A percentile compares a stretch with the other conserved stretches of the same genome.
These are phyloP conservation scores for Odonthalia washingtoniensis DNA, from an alignment of 31 red algal genomes.

Conservation along the genomic window DNA sequence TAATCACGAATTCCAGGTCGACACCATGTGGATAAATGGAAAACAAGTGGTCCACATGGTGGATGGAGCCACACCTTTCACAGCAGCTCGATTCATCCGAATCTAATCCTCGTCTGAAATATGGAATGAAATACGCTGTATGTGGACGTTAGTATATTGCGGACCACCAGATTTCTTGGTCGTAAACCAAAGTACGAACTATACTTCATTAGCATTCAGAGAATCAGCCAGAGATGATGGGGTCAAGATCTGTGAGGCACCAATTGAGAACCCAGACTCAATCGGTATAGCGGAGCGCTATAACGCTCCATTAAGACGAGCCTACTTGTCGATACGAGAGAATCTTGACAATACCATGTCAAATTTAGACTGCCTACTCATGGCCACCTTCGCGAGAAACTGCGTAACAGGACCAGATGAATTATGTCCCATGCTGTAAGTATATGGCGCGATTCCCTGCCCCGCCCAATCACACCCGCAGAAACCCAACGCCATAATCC, in stretches of 20 bases:
- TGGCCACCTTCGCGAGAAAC: constrained; percentile 20
- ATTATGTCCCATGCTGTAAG: constrained; percentile 33
- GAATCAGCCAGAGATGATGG: not conserved
- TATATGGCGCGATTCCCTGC: constrained; percentile 41
- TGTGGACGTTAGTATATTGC: too few species aligned
- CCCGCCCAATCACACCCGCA: not conserved
- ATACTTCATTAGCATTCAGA: not conserved
- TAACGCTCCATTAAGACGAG: not conserved
- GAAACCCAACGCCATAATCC: constrained; percentile 14
- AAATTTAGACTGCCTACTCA: constrained; percentile 21
- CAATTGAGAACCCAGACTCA: not conserved
- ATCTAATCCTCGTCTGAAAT: too few species aligned
- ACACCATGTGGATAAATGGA: not conserved
- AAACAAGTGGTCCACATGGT: not conserved
- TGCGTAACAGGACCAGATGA: constrained; percentile 40
- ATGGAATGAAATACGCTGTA: too few species aligned
- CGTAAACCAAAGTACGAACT: constrained; percentile 12
- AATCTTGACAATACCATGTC: not conserved
- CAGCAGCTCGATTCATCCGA: too few species aligned
- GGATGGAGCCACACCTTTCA: not conserved
- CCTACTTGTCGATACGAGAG: not conserved
- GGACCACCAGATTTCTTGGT: too few species aligned
- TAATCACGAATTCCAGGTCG: not conserved
- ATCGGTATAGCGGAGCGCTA: constrained; percentile 1
- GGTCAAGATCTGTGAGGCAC: not conserved